phyloP scores from a whole-genome alignment of 768 basidiomycete species.

The Mycena leptocephala region DNA sequence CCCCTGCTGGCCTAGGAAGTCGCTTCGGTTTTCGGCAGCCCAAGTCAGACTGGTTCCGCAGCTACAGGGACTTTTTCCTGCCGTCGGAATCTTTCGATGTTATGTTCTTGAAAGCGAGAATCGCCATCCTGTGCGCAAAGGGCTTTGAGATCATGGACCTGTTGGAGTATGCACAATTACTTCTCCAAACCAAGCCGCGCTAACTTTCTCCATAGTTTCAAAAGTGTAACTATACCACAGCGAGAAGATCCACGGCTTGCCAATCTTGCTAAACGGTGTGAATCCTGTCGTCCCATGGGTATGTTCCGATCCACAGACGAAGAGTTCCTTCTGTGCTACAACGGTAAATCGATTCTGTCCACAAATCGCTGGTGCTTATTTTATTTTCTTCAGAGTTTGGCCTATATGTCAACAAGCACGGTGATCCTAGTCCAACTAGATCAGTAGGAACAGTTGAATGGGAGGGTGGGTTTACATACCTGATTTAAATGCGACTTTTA shows the following conservation, averaged over 20 bases:
- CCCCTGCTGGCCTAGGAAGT: constrained; percentile 79
- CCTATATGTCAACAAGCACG: constrained; percentile 92
- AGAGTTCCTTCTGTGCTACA: constrained; percentile 95
- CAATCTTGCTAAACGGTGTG: constrained; percentile 87
- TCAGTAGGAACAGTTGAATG: constrained; percentile 86
- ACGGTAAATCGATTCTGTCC: constrained; percentile 70
- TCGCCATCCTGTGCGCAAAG: constrained; percentile 93
- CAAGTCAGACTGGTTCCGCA: constrained; percentile 95
- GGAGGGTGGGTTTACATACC: constrained; percentile 68
- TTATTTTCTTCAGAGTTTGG: constrained; percentile 78
- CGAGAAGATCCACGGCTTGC: constrained; percentile 78
- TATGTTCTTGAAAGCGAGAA: constrained; percentile 93
- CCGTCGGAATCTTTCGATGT: constrained; percentile 93
- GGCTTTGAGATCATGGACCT: constrained; percentile 99
- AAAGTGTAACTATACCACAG: constrained; percentile 91
- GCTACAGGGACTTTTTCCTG: constrained; percentile 95
- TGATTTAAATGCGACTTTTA: not conserved
- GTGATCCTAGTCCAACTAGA: constrained; percentile 79
- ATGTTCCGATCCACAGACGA: constrained; percentile 95
- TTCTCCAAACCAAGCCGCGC: not conserved
- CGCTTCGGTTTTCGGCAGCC: constrained; percentile 85
- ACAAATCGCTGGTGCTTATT: constrained; percentile 2
- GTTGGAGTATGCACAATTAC: constrained; percentile 75
- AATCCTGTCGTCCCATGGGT: constrained; percentile 89
- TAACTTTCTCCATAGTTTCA: constrained; percentile 69